Base-by-base conservation (phyloP, 2,329 filamentous ascomycete genomes). In the Nemania diffusa region DNA sequence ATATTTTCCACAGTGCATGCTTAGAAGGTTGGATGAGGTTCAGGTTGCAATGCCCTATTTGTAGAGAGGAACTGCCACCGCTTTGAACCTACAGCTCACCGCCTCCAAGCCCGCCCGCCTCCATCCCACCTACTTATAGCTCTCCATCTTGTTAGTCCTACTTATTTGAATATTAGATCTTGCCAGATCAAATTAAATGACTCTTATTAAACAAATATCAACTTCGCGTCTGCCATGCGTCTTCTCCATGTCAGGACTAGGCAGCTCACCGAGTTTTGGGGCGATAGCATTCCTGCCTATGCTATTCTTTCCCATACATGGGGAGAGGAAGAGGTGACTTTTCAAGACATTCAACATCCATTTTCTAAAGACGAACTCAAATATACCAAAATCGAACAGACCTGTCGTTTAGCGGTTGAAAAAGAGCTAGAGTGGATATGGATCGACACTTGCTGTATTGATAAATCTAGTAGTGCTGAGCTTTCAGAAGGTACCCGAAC, bases 11-110 rank as follows among this genome's bases (percentile, higher is more conserved):
- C 78, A 96, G 90, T 64, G 84, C 86, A 34, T 99, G 96, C 79
- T 82, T 99, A 72, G 95, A 98, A 81, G 94, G 93, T 44, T 98
- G 96, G 96, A 96, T 99, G 92, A 87, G 92, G 77, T 94, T 97
- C 78, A 84, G 95, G 65, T 80, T 99, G 75, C 93, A 97, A 81
- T 99, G 96, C 81, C 96, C 96, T 0, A 97, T 97, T 72, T 98
- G 96, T 80, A 87, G 96, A 73, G 94, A 97, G 81, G 91, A 92
- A 66, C 79, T 98, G 75, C 95, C 95, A 58, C 93, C 94, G 50
- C 80, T 97, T 77, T 97, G 85, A 63, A 64, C 44, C 27, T 17
- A 8, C n/a, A 59, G 9, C 37, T 15, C 17, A 46, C 20, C 4
- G 5, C 20, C 48, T 44, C 3, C 11, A 32, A 37, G 6, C 60